Percentiles rank a stretch among this genome's conserved stretches.
phyloP scores from a whole-genome alignment of 257 asterid species.

The Cordia subcordata region DNA sequence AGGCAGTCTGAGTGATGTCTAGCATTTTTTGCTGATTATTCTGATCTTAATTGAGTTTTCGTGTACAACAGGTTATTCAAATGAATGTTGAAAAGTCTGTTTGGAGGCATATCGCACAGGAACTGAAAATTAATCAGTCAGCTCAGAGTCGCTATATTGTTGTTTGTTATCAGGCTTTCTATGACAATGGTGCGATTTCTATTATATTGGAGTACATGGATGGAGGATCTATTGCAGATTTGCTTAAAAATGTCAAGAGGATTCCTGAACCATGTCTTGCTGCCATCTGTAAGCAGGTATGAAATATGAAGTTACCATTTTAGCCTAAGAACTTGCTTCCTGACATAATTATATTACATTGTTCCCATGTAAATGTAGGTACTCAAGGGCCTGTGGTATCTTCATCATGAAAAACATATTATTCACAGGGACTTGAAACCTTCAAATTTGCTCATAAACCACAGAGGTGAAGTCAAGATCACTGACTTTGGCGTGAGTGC shows the following conservation, averaged over 20 bases:
- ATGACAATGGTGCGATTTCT: slow-evolving; percentile 96
- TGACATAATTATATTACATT: slow-evolving; percentile 8
- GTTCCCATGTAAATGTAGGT: slow-evolving; percentile 42
- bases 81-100: slow-evolving; percentile 88
- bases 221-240: slow-evolving; percentile 96
- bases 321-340: background rate
- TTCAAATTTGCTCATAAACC: slow-evolving; percentile 88
- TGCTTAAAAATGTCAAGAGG: slow-evolving; percentile 64
- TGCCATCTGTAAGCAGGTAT: slow-evolving; percentile 91
- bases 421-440: slow-evolving; percentile 97
- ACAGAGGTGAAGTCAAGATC: slow-evolving; percentile 94
- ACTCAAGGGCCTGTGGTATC: slow-evolving; percentile 96
- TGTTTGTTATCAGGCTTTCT: slow-evolving; percentile 86
- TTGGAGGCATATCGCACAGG: slow-evolving; percentile 82
- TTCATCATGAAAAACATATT: slow-evolving; percentile 94
- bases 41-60: slow-evolving; percentile 4
- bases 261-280: slow-evolving; percentile 97
- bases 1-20: no score
- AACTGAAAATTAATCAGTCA: slow-evolving; percentile 93
- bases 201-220: slow-evolving; percentile 97
- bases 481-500: slow-evolving; percentile 98
- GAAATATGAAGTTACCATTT: slow-evolving; percentile 3
- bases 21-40: background rate
- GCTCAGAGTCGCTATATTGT: slow-evolving; percentile 90
- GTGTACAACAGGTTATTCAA: slow-evolving; percentile 74